A percentile compares a stretch with the other conserved stretches of the same genome.
These are phyloP conservation scores for Yamagishiella unicocca DNA, from an alignment of 139 green algal genomes.

Conservation along the genomic window DNA sequence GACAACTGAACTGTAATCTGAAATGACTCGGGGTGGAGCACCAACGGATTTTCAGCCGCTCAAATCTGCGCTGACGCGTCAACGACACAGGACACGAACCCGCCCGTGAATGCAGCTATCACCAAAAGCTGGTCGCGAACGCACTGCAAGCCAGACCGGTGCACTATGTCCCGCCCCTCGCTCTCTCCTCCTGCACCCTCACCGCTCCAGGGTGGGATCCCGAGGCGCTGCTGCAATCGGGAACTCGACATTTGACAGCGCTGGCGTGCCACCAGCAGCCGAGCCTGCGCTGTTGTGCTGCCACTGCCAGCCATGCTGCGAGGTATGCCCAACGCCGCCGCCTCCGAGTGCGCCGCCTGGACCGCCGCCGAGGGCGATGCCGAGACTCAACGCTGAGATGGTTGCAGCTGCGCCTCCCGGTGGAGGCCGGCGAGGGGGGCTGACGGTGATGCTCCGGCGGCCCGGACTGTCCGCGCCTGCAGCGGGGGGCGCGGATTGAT, in stretches of 20 bases:
- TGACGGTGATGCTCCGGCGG: constrained; percentile 34
- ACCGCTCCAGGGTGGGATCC: constrained; percentile 22
- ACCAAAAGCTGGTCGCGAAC: too few relatives aligned
- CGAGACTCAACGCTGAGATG: constrained; percentile 39
- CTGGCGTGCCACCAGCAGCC: neutral
- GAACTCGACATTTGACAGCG: constrained; percentile 37
- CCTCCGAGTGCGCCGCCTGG: neutral
- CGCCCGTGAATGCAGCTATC: too few relatives aligned
- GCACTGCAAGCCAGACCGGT: too few relatives aligned
- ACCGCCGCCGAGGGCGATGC: constrained; percentile 14
- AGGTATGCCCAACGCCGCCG: neutral
- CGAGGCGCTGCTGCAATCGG: constrained; percentile 21
- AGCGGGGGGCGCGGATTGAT: neutral
- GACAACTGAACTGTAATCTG: too few relatives aligned
- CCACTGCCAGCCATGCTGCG: neutral
- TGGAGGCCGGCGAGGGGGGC: neutral
- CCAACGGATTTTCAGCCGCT: too few relatives aligned
- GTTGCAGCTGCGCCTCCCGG: neutral
- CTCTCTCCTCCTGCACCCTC: too few relatives aligned
- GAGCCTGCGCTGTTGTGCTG: neutral
- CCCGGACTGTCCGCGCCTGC: constrained; percentile 31
- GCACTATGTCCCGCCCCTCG: too few relatives aligned
- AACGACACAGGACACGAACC: too few relatives aligned
- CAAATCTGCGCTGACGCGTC: too few relatives aligned
- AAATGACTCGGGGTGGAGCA: too few relatives aligned